Percentiles rank a stretch among this genome's conserved stretches.
These are phyloP conservation scores for Musa balbisiana DNA, from an alignment of 202 grass and related monocot genomes.

Conservation along the genomic window DNA sequence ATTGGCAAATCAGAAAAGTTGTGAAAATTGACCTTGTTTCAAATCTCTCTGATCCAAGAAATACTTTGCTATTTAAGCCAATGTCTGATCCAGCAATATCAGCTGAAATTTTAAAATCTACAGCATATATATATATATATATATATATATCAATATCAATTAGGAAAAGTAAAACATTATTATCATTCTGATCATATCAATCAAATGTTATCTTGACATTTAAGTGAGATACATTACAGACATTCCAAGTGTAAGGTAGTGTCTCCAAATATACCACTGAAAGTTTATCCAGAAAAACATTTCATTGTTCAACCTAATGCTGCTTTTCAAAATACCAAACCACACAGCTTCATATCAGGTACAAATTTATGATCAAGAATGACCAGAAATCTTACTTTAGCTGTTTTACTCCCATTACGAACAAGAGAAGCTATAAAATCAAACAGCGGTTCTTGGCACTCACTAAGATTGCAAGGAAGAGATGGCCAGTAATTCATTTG, in stretches of 20 bases:
- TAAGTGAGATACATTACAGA: too few species aligned
- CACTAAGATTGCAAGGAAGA: constrained; percentile 79
- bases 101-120: too few species aligned
- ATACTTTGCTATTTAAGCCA: too few species aligned
- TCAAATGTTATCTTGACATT: too few species aligned
- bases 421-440: constrained; percentile 82
- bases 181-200: too few species aligned
- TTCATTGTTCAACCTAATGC: neutral
- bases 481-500: constrained; percentile 99
- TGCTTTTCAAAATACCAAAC: neutral
- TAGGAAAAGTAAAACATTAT: too few species aligned
- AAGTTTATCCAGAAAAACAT: neutral
- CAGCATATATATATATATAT: too few species aligned
- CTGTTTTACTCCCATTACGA: constrained; percentile 85
- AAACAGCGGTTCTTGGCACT: constrained; percentile 92
- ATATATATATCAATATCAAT: too few species aligned
- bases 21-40: too few species aligned
- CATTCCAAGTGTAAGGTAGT: neutral
- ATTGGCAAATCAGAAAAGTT: too few species aligned
- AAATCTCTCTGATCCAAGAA: too few species aligned
- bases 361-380: neutral
- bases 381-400: constrained; percentile 56
- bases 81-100: too few species aligned
- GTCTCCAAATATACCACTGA: neutral
- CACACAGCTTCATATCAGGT: neutral